Evolutionary conservation across 2,329 filamentous ascomycete species (phyloP), one percentile per base, ranked within the genome.

Genomic region (Penicillium sp.): DNA sequence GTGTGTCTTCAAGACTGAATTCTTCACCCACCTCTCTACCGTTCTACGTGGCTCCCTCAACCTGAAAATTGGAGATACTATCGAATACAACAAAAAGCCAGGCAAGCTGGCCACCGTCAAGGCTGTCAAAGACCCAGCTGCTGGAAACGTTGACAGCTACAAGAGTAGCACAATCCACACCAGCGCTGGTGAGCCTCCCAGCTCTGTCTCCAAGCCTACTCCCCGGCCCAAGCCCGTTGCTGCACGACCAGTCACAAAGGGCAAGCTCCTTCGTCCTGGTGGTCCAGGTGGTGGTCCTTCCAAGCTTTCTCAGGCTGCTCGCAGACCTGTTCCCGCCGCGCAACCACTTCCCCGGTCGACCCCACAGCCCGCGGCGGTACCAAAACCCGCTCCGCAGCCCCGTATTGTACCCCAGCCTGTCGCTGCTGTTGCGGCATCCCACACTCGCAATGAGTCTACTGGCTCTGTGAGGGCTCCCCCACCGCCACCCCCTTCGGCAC

Each of bases 81-180:
- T 99, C 64, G 91, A 96, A 71, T 99, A 96, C 75, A 92, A 93
- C 70, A 99, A 97, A 83, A 99, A 99, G 76, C 94, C 94, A 1
- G 91, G 91, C 52, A 99, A 99, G 78, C 83, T 91, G 72, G 89
- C 93, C 50, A 77, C 86, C 5, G 89, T 99, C 69, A 97, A 97
- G 78, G 90, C 90, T 8, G 70, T 96, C 57, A 96, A 96, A 76
- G 94, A 99, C 70, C 87, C 92, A 0, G 84, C 86, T 49, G 83
- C 88, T 49, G 77, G 82, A 3, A 75, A 82, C 49, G 87, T 87
- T 45, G 94, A 99, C 74, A 84, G 86, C 59, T 99, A 99, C 81
- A 99, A 99, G 83, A 97, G 92, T 71, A 87, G 90, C 56, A 88
- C 88, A 14, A 86, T 99, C 50, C 94, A 97, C 71, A 96, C 92